Evolutionary conservation across 208 protist genomes (phyloP), one percentile per base, ranked within the genome.

Genomic region (Crithidia fasciculata): DNA sequence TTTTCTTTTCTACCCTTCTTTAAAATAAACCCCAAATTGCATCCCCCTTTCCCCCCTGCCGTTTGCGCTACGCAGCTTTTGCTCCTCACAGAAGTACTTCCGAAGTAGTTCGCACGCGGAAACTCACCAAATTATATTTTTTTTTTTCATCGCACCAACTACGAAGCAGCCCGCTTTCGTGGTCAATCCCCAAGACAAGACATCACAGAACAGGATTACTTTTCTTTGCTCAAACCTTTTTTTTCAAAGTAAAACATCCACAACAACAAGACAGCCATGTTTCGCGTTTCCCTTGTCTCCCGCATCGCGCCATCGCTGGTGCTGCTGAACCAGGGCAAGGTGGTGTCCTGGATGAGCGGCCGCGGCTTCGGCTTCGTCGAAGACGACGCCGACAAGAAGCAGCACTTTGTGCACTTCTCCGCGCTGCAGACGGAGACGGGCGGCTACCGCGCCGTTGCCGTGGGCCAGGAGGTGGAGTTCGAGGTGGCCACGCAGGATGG

Each of bases 341-440:
- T 97, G 49, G 86, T 96, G 43, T 92, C 89, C 15, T 97, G 94
- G 92, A 92, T 95, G 74, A 90, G 85, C 66, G 88, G 89, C 58
- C 91, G 91, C 61, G 94, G 94, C 60, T 97, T 94, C 70, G 94
- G 94, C 68, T 97, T 97, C 56, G 86, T 97, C 68, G 90, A 96
- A 76, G 94, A 97, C 68, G 84, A 92, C 62, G 81, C 81, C 15
- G 88, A 96, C 78, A 95, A 97, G 85, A 90, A 92, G 79, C 90
- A 96, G 77, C 89, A 96, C 84, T 97, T 97, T 80, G 94, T 97
- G 54, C 94, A 96, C 83, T 96, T 96, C 76, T 94, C 90, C 39
- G 90, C 89, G 28, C 81, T 96, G 18, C 90, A 96, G 85, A 94
- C 88, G n/a, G 94, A 97, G 77, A 82, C 89, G 7, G 90, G 88